Conservation (phyloP, 345 rosid species). For the Conringia planisiliqua region DNA sequence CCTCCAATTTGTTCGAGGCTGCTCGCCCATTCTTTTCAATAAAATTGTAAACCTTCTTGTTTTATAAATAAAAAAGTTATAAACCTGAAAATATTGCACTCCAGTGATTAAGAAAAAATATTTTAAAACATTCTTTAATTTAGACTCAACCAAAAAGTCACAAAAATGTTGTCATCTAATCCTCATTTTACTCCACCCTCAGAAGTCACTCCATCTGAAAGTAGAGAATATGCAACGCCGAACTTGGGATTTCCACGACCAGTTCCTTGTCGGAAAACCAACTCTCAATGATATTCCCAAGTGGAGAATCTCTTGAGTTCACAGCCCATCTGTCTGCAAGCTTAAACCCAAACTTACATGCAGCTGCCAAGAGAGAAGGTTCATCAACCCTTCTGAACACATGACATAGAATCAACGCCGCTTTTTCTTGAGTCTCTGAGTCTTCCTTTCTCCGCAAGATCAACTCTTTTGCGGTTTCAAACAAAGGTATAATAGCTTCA, state of each 20-base stretch:
- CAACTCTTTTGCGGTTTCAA: conserved; percentile 68
- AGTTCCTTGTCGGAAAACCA: conserved; percentile 52
- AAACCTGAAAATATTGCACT: too few species aligned
- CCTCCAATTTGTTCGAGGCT: too few species aligned
- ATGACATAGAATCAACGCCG: conserved; percentile 72
- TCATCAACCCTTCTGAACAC: conserved; percentile 78
- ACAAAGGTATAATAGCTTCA: conserved; percentile 67
- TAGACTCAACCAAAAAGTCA: not conserved
- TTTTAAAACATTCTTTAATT: not conserved
- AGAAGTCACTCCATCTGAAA: conserved; percentile 40
- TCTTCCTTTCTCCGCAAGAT: conserved; percentile 30
- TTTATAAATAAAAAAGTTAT: too few species aligned
- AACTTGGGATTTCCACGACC: conserved; percentile 38
- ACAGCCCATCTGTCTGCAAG: conserved; percentile 67
- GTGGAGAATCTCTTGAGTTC: conserved; percentile 22
- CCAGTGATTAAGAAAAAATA: too few species aligned
- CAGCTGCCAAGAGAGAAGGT: conserved; percentile 56
- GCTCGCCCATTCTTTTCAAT: too few species aligned
- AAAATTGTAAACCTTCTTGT: too few species aligned
- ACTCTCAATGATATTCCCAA: conserved; percentile 41
- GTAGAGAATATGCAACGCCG: conserved; percentile 73
- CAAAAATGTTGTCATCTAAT: not conserved
- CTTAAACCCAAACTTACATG: conserved; percentile 59
- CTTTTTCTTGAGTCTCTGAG: conserved; percentile 30
- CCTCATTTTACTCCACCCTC: not conserved